Conservation (phyloP, 2,329 filamentous ascomycete species). For the Ploettnerulaceae sp. region DNA sequence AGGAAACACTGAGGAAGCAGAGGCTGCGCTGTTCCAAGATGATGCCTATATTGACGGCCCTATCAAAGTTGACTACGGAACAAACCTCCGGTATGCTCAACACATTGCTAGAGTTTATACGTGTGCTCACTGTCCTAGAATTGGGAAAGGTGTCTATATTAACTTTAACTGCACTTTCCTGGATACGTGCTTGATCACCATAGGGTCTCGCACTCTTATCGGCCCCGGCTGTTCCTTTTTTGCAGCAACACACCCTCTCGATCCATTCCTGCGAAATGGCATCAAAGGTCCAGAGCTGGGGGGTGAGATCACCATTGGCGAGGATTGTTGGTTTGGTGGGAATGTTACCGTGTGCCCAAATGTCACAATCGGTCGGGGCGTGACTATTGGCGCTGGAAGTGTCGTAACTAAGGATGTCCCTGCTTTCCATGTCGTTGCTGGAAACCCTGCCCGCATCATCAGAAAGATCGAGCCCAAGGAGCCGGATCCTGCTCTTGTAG, state of each 20-base stretch:
- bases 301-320: conserved; percentile 67
- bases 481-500: conserved; percentile 23
- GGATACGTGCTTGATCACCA: conserved; percentile 68
- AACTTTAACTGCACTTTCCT: conserved; percentile 72
- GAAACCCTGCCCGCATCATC: conserved; percentile 61
- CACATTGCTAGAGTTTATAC: not conserved
- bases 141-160: conserved; percentile 69
- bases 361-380: conserved; percentile 70
- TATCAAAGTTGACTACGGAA: conserved; percentile 71
- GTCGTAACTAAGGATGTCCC: conserved; percentile 78
- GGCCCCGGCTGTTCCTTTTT: conserved; percentile 77
- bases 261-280: conserved; percentile 69
- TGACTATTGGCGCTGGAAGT: conserved; percentile 72
- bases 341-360: conserved; percentile 68
- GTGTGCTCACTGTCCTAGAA: conserved; percentile 32
- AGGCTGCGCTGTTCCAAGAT: conserved; percentile 58
- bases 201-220: conserved; percentile 72
- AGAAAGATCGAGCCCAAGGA: conserved; percentile 37
- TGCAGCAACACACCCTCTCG: conserved; percentile 70
- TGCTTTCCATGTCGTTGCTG: conserved; percentile 56
- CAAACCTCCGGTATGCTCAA: conserved; percentile 54
- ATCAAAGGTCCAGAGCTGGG: conserved; percentile 70
- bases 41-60: conserved; percentile 67
- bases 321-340: conserved; percentile 78
- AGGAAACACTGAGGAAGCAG: conserved; percentile 53